phyloP scores from a whole-genome alignment of 352 stramenopile species.

The Elongisporangium senticosum region DNA sequence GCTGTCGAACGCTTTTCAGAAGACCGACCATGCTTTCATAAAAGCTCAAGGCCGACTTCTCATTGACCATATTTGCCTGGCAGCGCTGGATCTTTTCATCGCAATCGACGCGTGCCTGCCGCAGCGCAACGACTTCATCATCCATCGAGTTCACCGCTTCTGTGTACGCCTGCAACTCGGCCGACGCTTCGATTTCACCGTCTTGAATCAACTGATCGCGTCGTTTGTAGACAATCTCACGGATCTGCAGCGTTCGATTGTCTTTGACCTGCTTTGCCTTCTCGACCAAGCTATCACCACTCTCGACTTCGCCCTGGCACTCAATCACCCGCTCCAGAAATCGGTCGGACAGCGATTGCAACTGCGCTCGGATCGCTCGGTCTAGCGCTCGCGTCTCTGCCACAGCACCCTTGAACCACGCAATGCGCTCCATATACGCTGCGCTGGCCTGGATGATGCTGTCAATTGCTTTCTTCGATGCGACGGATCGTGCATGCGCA shows the following conservation, averaged over 20 bases:
- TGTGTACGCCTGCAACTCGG: slow-evolving; percentile 22
- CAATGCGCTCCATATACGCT: slow-evolving; percentile 30
- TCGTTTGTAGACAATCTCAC: slow-evolving; percentile 24
- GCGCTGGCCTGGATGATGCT: slow-evolving; percentile 32
- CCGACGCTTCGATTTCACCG: slow-evolving; percentile 26
- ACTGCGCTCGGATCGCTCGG: slow-evolving; percentile 9
- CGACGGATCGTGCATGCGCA: neutral
- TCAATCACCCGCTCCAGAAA: slow-evolving; percentile 12
- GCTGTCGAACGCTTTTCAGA: slow-evolving; percentile 19
- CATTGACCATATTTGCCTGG: slow-evolving; percentile 10
- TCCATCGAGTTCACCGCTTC: slow-evolving; percentile 34
- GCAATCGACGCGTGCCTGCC: slow-evolving; percentile 20
- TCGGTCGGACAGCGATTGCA: slow-evolving; percentile 22
- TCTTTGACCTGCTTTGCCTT: slow-evolving; percentile 25
- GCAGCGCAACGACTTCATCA: slow-evolving; percentile 23
- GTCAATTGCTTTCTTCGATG: neutral
- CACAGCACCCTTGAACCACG: slow-evolving; percentile 17
- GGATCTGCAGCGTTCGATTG: slow-evolving; percentile 20
- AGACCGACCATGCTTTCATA: slow-evolving; percentile 25
- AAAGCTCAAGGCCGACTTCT: slow-evolving; percentile 23
- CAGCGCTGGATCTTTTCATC: slow-evolving; percentile 14
- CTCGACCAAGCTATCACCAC: slow-evolving; percentile 14
- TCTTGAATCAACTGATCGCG: slow-evolving; percentile 19
- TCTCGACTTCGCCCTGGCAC: slow-evolving; percentile 16
- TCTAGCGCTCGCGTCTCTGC: slow-evolving; percentile 11